Percentiles rank a stretch among this genome's conserved stretches.
Evolutionary conservation across 345 rosid genomes (phyloP).

Genomic region (Arabidopsis thaliana): TAIR10.1 NC_003075.7:8692501-8693000

Average conservation of each 20-base stretch:
- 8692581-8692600: conserved; percentile 58
- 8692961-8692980: conserved; percentile 31
- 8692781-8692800: not conserved
- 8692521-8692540: conserved; percentile 54
- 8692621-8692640: conserved; percentile 56
- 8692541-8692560: conserved; percentile 59
- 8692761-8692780: not conserved
- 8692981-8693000: conserved; percentile 50
- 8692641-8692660: conserved; percentile 52
- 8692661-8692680: conserved; percentile 62
- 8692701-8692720: conserved; percentile 56
- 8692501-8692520: conserved; percentile 58
- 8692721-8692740: not conserved
- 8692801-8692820: conserved; percentile 70
- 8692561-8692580: conserved; percentile 60
- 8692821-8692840: conserved; percentile 63
- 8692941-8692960: not conserved
- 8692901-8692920: not conserved
- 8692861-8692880: conserved; percentile 59
- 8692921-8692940: not conserved
- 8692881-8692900: conserved; percentile 52
- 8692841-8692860: conserved; percentile 60
- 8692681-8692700: conserved; percentile 53
- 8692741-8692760: not conserved
- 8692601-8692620: conserved; percentile 65